Conservation (phyloP, 371 early-diverging fungal species). For the Mucor sp. region DNA sequence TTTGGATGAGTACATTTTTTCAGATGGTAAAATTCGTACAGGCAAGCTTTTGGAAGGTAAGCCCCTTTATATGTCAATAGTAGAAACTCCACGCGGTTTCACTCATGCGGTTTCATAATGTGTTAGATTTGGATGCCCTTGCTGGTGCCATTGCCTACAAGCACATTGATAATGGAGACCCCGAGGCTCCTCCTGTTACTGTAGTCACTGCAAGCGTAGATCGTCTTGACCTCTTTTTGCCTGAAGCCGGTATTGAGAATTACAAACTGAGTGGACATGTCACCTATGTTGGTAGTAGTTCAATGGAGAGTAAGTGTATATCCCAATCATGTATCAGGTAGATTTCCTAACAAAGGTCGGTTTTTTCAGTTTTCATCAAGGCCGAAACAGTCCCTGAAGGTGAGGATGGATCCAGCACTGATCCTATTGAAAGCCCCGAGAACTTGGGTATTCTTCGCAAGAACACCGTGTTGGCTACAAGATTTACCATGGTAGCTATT, state of each 20-base stretch:
- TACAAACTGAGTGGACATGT: slow-evolving; percentile 81
- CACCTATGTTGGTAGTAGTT: slow-evolving; percentile 84
- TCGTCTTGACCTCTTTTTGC: slow-evolving; percentile 79
- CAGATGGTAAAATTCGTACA: slow-evolving; percentile 66
- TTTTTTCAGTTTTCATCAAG: slow-evolving; percentile 62
- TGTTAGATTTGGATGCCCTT: slow-evolving; percentile 76
- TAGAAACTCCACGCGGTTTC: background rate
- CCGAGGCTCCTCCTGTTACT: slow-evolving; percentile 64
- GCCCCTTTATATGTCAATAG: background rate
- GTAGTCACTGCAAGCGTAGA: slow-evolving; percentile 93
- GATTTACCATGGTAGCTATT: slow-evolving; percentile 94
- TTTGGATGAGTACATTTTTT: slow-evolving; percentile 81
- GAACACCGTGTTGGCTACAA: slow-evolving; percentile 75
- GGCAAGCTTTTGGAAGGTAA: slow-evolving; percentile 64
- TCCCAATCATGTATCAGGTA: background rate
- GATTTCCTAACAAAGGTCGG: too few relatives aligned
- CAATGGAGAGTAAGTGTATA: slow-evolving; percentile 73
- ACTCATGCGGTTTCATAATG: background rate
- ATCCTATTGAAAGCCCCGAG: slow-evolving; percentile 18
- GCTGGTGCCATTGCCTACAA: slow-evolving; percentile 83
- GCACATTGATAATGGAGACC: slow-evolving; percentile 72
- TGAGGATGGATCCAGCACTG: background rate
- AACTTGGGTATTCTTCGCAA: slow-evolving; percentile 29
- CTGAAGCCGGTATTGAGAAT: slow-evolving; percentile 66
- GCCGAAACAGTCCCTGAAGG: slow-evolving; percentile 60